phyloP scores from a whole-genome alignment of 2,329 filamentous ascomycete species.

The Pleomassaria siparia region DNA sequence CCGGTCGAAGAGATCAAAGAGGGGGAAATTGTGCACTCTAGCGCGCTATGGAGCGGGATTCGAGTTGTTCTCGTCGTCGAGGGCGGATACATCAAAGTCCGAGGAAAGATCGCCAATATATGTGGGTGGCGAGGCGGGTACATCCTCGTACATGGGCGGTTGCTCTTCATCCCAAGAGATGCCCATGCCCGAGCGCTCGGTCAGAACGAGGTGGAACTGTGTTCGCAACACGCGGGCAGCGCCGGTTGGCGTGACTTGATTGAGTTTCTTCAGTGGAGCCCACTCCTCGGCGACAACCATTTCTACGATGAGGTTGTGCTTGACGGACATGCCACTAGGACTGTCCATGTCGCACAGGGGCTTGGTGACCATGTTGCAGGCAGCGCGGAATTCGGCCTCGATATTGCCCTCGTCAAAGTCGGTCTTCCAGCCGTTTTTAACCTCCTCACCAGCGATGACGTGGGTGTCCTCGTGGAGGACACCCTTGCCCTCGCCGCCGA shows the following conservation, averaged over 20 bases:
- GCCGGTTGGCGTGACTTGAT: conserved; percentile 80
- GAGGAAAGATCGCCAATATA: too few species aligned
- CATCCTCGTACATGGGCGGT: conserved; percentile 90
- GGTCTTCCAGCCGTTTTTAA: conserved; percentile 90
- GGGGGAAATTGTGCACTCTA: not conserved
- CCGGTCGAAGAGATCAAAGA: not conserved
- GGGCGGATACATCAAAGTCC: conserved; percentile 27
- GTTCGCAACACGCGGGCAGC: conserved; percentile 89
- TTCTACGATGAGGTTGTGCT: conserved; percentile 85
- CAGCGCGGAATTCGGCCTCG: conserved; percentile 75
- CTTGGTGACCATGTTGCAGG: conserved; percentile 61
- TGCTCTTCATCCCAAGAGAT: conserved; percentile 97
- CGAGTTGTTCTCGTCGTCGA: conserved; percentile 16
- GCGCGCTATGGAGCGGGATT: not conserved
- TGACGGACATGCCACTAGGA: conserved; percentile 72
- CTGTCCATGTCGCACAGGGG: conserved; percentile 78
- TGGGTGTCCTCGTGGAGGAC: conserved; percentile 73
- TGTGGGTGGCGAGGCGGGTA: conserved; percentile 78
- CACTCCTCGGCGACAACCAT: conserved; percentile 94
- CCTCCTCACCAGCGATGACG: conserved; percentile 75
- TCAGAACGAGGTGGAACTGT: conserved; percentile 82
- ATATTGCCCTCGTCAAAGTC: conserved; percentile 73
- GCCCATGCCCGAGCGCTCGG: conserved; percentile 80
- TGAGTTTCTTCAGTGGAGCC: conserved; percentile 67
- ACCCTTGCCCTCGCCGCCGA: conserved; percentile 68